phyloP scores from a whole-genome alignment of 148 eudicot genomes.

The Chenopodium berlandieri region DNA sequence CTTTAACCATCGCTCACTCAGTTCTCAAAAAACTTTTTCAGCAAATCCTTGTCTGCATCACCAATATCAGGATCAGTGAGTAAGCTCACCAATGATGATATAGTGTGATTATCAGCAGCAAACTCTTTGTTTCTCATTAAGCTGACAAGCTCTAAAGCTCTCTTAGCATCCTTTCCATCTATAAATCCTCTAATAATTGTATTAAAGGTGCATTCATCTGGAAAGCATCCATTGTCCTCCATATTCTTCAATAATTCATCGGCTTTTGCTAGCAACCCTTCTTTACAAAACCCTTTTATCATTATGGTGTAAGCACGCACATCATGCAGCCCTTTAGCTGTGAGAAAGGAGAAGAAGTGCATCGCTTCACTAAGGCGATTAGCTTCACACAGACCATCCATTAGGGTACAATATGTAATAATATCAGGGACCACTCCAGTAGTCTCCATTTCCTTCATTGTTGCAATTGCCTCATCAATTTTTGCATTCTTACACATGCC shows the following conservation, averaged over 20 bases:
- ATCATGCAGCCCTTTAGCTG: conserved; percentile 9
- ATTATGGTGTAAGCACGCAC: conserved; percentile 20
- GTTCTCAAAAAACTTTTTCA: conserved; percentile 11
- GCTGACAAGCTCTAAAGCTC: conserved; percentile 26
- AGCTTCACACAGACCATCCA: conserved; percentile 32
- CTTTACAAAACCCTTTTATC: conserved; percentile 28
- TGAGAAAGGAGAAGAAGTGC: conserved; percentile 20
- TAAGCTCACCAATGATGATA: conserved; percentile 2
- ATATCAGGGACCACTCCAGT: conserved; percentile 15
- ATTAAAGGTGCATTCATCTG: conserved; percentile 22
- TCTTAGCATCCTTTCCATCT: conserved; percentile 4
- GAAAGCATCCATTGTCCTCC: conserved; percentile 30
- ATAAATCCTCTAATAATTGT: conserved; percentile 22
- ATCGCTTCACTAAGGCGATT: conserved; percentile 21
- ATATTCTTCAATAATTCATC: conserved; percentile 20
- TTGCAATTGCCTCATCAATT: conserved; percentile 17
- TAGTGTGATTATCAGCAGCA: conserved; percentile 22
- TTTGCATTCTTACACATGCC: conserved; percentile 22
- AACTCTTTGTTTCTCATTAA: conserved; percentile 20
- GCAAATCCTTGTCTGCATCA: conserved; percentile 12
- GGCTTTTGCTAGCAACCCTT: conserved; percentile 25
- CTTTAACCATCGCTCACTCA: neutral
- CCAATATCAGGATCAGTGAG: conserved; percentile 4
- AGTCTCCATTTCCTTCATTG: neutral
- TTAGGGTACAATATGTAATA: neutral